Base-by-base conservation (phyloP, 176 grass and related monocot species). In the Zoysia pacifica region DNA sequence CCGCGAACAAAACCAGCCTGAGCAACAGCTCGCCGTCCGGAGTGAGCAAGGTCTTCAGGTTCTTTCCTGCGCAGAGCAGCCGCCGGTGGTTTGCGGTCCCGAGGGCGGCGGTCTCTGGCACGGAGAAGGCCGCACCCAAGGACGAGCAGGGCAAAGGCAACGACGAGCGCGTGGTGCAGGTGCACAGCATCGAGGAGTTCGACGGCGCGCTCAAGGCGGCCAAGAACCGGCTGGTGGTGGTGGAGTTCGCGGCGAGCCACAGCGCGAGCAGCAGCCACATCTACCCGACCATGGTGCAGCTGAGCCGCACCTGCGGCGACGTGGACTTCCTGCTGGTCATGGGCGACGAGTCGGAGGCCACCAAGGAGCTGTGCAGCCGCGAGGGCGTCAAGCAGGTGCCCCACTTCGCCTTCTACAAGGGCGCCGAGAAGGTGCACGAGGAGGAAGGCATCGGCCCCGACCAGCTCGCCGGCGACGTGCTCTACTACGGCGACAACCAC, bases 401-500 rank as follows among this genome's bases (percentile, higher is more conserved):
- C 0, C 92, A 98, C 84, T 95, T 98, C 89, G 47, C 73, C 72
- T 98, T 98, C 92, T 93, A 93, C 96, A 98, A 98, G 85, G 75
- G 81, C 54, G 80, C 88, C 59, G 84, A 87, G 78, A 95, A 94
- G 84, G 70, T 95, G 49, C 96, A 98, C 86, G 90, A 95, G 86
- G 96, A 99, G 86, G 96, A 91, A 47, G 96, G 79, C 5, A 92
- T 95, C 83, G 92, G 90, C 0, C 88, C 92, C 28, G 96, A 99
- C 79, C 90, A 72, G 72, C 82, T 95, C 11, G 82, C 83, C 39
- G 92, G 86, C 28, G 96, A 98, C 81, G 90, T 94, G 28, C 86
- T 94, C 61, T 98, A 98, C 88, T 98, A 98, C 73, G 96, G 96
- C 10, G 92, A 99, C 83, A 89, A 65, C 84, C 96, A 99, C 88